Conservation (phyloP, 1,284 basidiomycete species). For the Sanghuangporus weigelae region DNA sequence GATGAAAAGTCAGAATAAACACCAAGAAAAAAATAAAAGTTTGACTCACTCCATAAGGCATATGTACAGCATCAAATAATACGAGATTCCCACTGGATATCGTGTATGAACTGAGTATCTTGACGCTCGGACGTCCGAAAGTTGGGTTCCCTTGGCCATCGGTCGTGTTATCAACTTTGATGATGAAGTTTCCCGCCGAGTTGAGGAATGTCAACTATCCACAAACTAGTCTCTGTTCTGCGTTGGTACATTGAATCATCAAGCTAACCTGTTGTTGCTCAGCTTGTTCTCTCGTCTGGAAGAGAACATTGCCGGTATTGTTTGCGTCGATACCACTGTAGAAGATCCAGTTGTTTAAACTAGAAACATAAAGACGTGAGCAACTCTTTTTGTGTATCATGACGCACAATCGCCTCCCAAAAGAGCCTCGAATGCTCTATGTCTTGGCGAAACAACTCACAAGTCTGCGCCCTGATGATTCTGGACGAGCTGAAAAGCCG, state of each 20-base stretch:
- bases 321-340: slow-evolving; percentile 16
- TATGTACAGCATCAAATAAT: slow-evolving; percentile 16
- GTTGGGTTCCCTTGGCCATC: slow-evolving; percentile 16
- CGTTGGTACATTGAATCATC: not conserved
- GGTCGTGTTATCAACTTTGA: slow-evolving; percentile 21
- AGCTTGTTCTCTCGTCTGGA: slow-evolving; percentile 14
- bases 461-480: slow-evolving; percentile 8
- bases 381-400: not conserved
- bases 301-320: slow-evolving; percentile 19
- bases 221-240: not conserved
- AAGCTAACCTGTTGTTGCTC: not conserved
- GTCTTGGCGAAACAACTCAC: not conserved
- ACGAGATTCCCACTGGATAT: slow-evolving; percentile 14
- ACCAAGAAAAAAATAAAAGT: not conserved
- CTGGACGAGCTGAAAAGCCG: slow-evolving; percentile 5
- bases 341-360: slow-evolving; percentile 18
- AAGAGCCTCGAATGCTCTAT: not conserved
- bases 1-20: not conserved
- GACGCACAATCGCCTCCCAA: not conserved
- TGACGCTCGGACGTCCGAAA: slow-evolving; percentile 16
- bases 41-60: slow-evolving; percentile 15
- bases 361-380: not conserved
- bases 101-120: slow-evolving; percentile 11
- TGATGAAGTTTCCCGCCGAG: slow-evolving; percentile 18
- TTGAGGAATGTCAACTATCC: slow-evolving; percentile 17